phyloP scores from a whole-genome alignment of 2,329 filamentous ascomycete species.

The Paramyrothecium sp. region DNA sequence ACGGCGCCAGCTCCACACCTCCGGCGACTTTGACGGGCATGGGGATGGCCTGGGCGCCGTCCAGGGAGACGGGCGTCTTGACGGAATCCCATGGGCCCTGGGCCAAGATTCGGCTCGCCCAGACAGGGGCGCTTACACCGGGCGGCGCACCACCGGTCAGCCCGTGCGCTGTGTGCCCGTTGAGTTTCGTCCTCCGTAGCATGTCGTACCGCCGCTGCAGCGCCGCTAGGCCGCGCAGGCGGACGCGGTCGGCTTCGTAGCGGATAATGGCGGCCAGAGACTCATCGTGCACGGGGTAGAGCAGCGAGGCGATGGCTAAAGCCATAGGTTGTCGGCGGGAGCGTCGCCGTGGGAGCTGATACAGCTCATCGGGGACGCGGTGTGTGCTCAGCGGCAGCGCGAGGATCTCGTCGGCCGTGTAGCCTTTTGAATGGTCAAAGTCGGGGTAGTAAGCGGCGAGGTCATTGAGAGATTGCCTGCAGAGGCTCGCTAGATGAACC shows the following conservation, averaged over 20 bases:
- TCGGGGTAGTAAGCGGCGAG: constrained; percentile 21
- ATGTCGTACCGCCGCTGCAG: constrained; percentile 34
- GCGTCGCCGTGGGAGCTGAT: constrained; percentile 32
- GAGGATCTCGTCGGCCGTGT: constrained; percentile 33
- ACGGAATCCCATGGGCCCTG: constrained; percentile 32
- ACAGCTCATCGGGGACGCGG: constrained; percentile 26
- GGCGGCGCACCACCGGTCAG: constrained; percentile 27
- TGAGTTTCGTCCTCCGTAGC: constrained; percentile 26
- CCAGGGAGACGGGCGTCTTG: constrained; percentile 26
- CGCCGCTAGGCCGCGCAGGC: constrained; percentile 31
- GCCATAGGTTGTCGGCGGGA: constrained; percentile 28
- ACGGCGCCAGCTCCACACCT: constrained; percentile 28
- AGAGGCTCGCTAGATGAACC: constrained; percentile 24
- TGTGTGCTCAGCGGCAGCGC: constrained; percentile 26
- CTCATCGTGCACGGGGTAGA: constrained; percentile 31
- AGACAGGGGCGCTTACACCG: constrained; percentile 29
- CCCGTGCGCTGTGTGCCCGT: constrained; percentile 24
- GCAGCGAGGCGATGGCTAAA: constrained; percentile 24
- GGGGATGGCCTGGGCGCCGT: constrained; percentile 27
- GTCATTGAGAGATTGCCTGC: constrained; percentile 22
- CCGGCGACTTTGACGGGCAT: constrained; percentile 31
- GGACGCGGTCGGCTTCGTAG: constrained; percentile 34
- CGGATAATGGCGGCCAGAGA: constrained; percentile 35
- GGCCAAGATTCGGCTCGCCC: constrained; percentile 27
- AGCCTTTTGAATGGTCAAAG: constrained; percentile 25